Percentiles rank a stretch among this genome's conserved stretches.
Conservation (phyloP, 1,284 basidiomycete genomes). For the Ustilago tritici region DNA sequence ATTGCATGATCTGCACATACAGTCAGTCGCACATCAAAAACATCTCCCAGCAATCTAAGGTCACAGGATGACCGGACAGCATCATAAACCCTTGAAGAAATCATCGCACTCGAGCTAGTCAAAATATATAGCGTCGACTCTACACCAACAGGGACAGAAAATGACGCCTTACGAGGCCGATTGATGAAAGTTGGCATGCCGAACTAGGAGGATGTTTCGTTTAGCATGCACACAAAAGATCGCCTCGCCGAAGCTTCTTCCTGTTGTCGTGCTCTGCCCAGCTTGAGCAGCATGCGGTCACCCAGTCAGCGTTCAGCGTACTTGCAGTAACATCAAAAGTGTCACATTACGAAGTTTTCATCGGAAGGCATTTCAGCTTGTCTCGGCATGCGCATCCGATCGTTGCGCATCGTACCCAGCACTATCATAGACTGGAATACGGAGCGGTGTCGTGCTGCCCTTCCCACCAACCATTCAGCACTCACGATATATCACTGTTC, state of each 20-base stretch:
- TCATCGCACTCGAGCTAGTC: no score
- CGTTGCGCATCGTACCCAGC: neutral
- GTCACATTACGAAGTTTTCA: neutral
- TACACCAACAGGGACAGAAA: no score
- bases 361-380: neutral
- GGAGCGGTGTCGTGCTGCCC: neutral
- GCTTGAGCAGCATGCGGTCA: no score
- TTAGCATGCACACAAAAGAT: no score
- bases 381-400: neutral
- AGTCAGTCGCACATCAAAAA: neutral
- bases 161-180: no score
- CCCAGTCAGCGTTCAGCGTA: neutral
- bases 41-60: neutral
- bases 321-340: neutral
- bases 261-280: no score
- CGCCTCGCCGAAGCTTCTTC: no score
- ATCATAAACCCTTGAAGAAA: neutral
- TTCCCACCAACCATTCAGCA: neutral
- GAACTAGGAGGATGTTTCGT: no score
- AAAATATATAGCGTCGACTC: no score
- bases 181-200: no score
- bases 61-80: neutral
- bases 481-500: slow-evolving; percentile 4
- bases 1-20: neutral
- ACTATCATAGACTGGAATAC: neutral